phyloP scores from a whole-genome alignment of 1,139 yeast species.

The Hemisphaericaspora xylanilytica region DNA sequence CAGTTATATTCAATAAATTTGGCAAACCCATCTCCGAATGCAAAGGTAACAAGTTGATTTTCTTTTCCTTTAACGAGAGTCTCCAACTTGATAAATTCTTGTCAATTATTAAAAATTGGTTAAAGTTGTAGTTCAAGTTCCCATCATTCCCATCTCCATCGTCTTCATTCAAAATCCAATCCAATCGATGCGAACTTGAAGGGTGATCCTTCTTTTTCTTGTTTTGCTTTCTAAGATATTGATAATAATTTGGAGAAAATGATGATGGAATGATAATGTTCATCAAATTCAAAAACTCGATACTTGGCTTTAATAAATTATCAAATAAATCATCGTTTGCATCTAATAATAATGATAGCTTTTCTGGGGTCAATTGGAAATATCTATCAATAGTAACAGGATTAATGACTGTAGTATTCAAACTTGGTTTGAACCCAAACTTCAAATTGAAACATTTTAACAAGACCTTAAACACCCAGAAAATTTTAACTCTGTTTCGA shows the following conservation, averaged over 20 bases:
- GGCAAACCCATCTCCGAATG: conserved; percentile 36
- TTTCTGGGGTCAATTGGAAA: conserved; percentile 48
- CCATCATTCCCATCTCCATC: conserved; percentile 55
- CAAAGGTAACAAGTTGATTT: conserved; percentile 31
- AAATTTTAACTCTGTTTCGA: conserved; percentile 54
- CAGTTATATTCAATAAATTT: conserved; percentile 22
- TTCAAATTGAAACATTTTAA: conserved; percentile 50
- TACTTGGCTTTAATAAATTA: conserved; percentile 42
- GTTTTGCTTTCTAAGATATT: conserved; percentile 36
- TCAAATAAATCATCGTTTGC: conserved; percentile 36
- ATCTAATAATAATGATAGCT: conserved; percentile 35
- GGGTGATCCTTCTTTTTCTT: conserved; percentile 24
- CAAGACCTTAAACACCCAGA: conserved; percentile 59
- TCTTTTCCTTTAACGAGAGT: conserved; percentile 33
- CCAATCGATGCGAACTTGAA: conserved; percentile 20
- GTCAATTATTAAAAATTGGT: conserved; percentile 45
- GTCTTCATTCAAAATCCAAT: conserved; percentile 49
- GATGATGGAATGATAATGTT: conserved; percentile 50
- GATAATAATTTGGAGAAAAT: conserved; percentile 49
- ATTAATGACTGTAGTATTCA: conserved; percentile 48
- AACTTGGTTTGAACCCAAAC: conserved; percentile 49
- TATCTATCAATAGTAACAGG: conserved; percentile 51
- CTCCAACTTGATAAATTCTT: conserved; percentile 46
- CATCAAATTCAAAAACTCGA: conserved; percentile 45
- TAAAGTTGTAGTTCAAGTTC: conserved; percentile 46